Percentiles rank a stretch among this genome's conserved stretches.
Evolutionary conservation across 768 basidiomycete genomes (phyloP).

Genomic region (Kwoniella heveanensis): DNA sequence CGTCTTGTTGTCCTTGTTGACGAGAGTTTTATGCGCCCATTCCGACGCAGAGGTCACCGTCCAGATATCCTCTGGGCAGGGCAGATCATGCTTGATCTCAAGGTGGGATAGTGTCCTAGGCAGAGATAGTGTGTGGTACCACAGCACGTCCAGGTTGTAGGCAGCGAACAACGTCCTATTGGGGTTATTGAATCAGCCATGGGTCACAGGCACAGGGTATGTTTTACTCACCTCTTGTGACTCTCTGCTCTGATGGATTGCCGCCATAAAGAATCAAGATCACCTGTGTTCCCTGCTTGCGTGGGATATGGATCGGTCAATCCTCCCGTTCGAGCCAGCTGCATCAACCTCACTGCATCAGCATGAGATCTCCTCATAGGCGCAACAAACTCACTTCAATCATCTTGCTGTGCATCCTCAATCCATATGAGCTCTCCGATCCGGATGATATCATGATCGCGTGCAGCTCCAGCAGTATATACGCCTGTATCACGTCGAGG

Average conservation of each 20-base stretch:
- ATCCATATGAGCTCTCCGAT: constrained; percentile 22
- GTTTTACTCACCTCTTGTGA: constrained; percentile 69
- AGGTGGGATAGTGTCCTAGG: constrained; percentile 43
- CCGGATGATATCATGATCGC: constrained; percentile 27
- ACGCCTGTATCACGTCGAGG: constrained; percentile 28
- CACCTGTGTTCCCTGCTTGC: constrained; percentile 11
- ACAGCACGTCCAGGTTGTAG: constrained; percentile 37
- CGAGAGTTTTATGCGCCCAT: constrained; percentile 37
- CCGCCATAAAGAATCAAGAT: constrained; percentile 37
- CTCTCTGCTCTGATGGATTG: constrained; percentile 34
- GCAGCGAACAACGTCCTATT: constrained; percentile 37
- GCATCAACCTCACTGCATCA: not conserved
- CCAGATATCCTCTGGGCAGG: constrained; percentile 31
- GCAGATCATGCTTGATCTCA: constrained; percentile 49
- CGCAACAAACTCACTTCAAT: constrained; percentile 30
- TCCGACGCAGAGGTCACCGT: constrained; percentile 6
- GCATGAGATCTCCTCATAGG: too few relatives aligned
- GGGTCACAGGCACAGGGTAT: not conserved
- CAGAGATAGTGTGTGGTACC: constrained; percentile 39
- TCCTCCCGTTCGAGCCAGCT: constrained; percentile 35
- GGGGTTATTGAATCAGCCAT: too few relatives aligned
- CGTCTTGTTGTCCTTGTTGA: not conserved
- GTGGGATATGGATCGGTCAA: constrained; percentile 37
- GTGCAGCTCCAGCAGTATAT: constrained; percentile 29
- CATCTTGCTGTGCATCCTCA: constrained; percentile 27